Percentiles rank a stretch among this genome's conserved stretches.
These are phyloP conservation scores for Ascocoryne sarcoides DNA, from an alignment of 2,329 filamentous ascomycete genomes.

Conservation along the genomic window DNA sequence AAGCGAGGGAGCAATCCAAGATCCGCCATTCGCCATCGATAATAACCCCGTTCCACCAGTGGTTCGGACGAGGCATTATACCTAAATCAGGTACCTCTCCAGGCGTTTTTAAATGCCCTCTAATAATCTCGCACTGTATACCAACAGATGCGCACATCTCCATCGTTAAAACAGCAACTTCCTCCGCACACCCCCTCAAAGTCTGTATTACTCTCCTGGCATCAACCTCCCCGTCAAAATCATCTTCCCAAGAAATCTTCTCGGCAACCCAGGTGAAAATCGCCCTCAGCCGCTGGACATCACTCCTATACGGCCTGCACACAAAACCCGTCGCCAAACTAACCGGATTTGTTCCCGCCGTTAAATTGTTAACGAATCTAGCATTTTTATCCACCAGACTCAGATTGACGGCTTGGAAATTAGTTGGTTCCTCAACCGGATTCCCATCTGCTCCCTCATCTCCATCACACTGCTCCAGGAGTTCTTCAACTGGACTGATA, in stretches of 20 bases:
- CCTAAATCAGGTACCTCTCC: constrained; percentile 76
- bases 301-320: constrained; percentile 87
- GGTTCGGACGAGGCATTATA: constrained; percentile 78
- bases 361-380: constrained; percentile 77
- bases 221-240: constrained; percentile 78
- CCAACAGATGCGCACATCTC: constrained; percentile 94
- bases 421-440: constrained; percentile 71
- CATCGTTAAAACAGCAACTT: constrained; percentile 78
- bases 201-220: constrained; percentile 75
- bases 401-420: constrained; percentile 74
- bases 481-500: constrained; percentile 79
- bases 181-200: constrained; percentile 76
- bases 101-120: constrained; percentile 83
- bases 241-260: constrained; percentile 90
- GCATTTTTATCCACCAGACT: constrained; percentile 91
- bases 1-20: constrained; percentile 87
- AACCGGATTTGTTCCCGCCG: constrained; percentile 71
- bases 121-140: constrained; percentile 76
- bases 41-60: constrained; percentile 95
- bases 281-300: constrained; percentile 83
- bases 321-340: constrained; percentile 85
- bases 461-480: constrained; percentile 77
- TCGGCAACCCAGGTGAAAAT: constrained; percentile 99
- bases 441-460: constrained; percentile 82
- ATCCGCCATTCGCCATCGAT: constrained; percentile 95